Conservation (phyloP, 176 grass and related monocot genomes). For the Tuctoria greenei region DNA sequence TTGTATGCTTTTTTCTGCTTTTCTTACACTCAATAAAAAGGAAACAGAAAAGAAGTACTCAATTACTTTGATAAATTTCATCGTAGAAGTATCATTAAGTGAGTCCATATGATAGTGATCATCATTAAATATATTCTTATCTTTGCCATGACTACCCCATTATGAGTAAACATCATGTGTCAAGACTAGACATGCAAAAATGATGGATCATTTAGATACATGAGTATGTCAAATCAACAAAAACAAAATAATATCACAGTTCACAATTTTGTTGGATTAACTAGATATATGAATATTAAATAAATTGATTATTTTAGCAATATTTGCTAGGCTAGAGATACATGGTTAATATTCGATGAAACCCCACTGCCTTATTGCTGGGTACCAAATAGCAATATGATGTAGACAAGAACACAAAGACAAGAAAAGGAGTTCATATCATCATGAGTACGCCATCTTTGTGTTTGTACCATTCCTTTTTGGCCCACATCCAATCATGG, state of each 20-base stretch:
- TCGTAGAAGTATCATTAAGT: conserved; percentile 34
- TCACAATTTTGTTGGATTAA: not conserved
- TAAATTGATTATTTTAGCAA: not conserved
- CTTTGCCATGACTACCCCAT: not conserved
- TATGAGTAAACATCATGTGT: not conserved
- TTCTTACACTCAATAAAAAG: conserved; percentile 22
- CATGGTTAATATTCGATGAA: not conserved
- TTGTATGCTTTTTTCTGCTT: conserved; percentile 21
- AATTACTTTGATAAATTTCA: conserved; percentile 30
- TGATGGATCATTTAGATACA: not conserved
- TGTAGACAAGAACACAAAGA: not conserved
- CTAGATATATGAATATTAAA: not conserved
- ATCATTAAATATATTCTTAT: not conserved
- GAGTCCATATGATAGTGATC: conserved; percentile 2
- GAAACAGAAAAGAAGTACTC: conserved; percentile 1
- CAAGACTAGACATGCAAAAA: conserved; percentile 7
- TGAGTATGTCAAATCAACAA: not conserved
- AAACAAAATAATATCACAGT: not conserved
- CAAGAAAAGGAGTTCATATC: conserved; percentile 3
- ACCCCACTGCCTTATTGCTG: not conserved
- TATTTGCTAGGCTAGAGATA: not conserved
- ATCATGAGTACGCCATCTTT: conserved; percentile 34
- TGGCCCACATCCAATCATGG: conserved; percentile 44
- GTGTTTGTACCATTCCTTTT: conserved; percentile 29
- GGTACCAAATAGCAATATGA: not conserved